Evolutionary conservation across 768 basidiomycete species (phyloP), one percentile per base, ranked within the genome.

Genomic region (Fomitopsis pulvina): DNA sequence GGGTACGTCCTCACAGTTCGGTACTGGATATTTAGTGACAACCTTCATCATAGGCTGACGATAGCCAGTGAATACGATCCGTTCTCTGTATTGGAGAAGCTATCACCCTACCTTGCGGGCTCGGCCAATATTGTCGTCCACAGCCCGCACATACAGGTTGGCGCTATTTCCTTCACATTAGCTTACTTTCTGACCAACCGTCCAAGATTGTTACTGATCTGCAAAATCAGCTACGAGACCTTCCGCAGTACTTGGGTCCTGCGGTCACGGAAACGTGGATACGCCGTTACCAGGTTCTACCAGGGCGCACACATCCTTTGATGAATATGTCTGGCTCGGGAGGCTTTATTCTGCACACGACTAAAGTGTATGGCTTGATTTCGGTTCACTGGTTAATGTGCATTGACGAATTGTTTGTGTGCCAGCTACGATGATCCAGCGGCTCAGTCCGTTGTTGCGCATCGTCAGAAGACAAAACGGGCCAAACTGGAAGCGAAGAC

Each of bases 271-370:
- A 98, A 66, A 74, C 80, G 10, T 97, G 89, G 86, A 66, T 91
- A 37, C 80, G 95, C 25, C 78, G 80, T 54, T 99, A 98, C 69
- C 95, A 98, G 65, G 80, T 93, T 14, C 74, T 99, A n/a, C 96
- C 96, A 21, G 95, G 96, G 21, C 78, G 96, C 29, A 95, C 91
- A 34, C 96, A 99, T 70, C 96, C 96, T 3, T 81, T 79, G 55
- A 98, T 99, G 96, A 84, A 75, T 49, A 88, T 83, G 51, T 85
- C 89, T 20, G 91, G 90, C 10, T 83, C 86, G 1, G 94, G 92
- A 12, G 95, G 96, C 0, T 96, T 81, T 67, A 68, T 98, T 39
- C 74, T 97, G 26, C 83, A 88, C 61, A 78, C 83, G 16, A 85
- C 82, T n/a, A 91, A 90, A 78, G 81, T 97, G 87, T 93, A 71